Evolutionary conservation across 2,329 filamentous ascomycete genomes (phyloP), one percentile per base, ranked within the genome.

Genomic region (Parafenestella ontariensis): DNA sequence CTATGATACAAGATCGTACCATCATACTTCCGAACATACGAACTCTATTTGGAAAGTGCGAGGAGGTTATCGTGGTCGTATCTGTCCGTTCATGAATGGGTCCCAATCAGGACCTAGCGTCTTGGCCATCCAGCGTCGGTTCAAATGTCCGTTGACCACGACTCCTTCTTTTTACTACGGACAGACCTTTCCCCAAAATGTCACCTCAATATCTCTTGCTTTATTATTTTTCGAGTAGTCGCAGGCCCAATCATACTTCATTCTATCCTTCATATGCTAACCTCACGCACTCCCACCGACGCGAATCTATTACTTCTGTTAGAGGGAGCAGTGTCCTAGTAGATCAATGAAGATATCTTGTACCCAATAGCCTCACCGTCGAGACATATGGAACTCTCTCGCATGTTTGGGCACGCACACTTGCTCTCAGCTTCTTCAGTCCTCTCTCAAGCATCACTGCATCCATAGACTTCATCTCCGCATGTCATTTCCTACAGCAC

Each of bases 121-220:
- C 23, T 50, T 50, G 43, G 48, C 43, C 23, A 45, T 46, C 41
- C 39, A 23, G 3, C 28, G n/a, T 36, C 24, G 24, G 31, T 29
- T 40, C 41, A 45, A 37, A 49, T 37, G 37, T 49, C 39, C 18
- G 39, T 42, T 42, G n/a, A 45, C 41, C 17, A n/a, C 18, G 21
- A 40, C 39, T 44, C 28, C 31, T 41, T 31, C n/a, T 44, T 17
- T 44, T 17, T 7, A 20, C 24, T 29, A n/a, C n/a, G 17, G 11
- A 20, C 4, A 18, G 41, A 20, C n/a, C 36, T 39, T 39, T 39
- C 36, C 34, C 17, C 17, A 39, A 11, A 13, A 2, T 10, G 10
- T 39, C 5, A 17, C 4, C 36, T 10, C 20, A 23, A 23, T 21
- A 3, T 21, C 36, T 39, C 18, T 23, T 21, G 18, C 18, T 10